These are phyloP conservation scores for Exophiala sp. DNA, from an alignment of 2,329 filamentous ascomycete genomes.

Conservation along the genomic window DNA sequence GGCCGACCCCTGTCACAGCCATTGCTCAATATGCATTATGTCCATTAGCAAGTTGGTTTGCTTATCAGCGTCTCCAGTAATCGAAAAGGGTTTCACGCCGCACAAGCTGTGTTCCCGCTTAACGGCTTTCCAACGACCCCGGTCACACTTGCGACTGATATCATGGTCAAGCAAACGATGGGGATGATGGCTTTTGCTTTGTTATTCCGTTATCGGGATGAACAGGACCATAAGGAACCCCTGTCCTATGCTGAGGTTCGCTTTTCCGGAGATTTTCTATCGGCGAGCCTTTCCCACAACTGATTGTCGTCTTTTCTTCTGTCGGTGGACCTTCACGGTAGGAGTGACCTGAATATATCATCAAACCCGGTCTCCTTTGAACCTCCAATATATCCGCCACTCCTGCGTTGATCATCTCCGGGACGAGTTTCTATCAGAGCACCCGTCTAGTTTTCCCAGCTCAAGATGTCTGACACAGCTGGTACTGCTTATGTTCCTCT, in stretches of 20 bases:
- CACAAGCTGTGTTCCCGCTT: not conserved
- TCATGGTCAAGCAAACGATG: not conserved
- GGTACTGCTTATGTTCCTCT: slow-evolving; percentile 11
- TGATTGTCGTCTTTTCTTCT: not conserved
- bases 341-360: not conserved
- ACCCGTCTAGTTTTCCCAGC: not conserved
- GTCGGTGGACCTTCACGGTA: not conserved
- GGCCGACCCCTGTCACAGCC: not conserved
- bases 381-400: not conserved
- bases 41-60: slow-evolving; percentile 5
- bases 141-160: not conserved
- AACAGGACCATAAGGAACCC: no score
- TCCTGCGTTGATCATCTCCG: not conserved
- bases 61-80: slow-evolving; percentile 17
- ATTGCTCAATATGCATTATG: not conserved
- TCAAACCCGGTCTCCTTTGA: not conserved
- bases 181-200: slow-evolving; percentile 1
- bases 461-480: slow-evolving; percentile 17
- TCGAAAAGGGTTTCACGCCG: slow-evolving; percentile 6
- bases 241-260: no score
- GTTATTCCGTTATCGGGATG: slow-evolving; percentile 11
- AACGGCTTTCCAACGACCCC: not conserved
- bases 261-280: slow-evolving; percentile 6
- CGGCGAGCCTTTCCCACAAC: not conserved
- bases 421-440: slow-evolving; percentile 9